phyloP scores from a whole-genome alignment of 495 filamentous ascomycete genomes.

The Chaetomium tenue region DNA sequence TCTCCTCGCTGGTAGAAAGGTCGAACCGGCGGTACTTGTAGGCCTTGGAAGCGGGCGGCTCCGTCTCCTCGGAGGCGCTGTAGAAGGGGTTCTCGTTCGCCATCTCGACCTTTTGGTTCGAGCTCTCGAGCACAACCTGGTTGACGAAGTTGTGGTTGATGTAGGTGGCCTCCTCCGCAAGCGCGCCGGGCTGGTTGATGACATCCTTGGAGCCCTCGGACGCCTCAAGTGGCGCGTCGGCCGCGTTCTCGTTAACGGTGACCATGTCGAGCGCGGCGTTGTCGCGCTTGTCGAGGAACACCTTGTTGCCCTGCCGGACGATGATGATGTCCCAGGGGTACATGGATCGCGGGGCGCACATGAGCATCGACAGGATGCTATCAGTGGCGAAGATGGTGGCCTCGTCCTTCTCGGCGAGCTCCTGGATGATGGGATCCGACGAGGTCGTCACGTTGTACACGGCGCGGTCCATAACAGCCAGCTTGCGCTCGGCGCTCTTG shows the following conservation, averaged over 20 bases:
- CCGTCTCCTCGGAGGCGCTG: conserved; percentile 86
- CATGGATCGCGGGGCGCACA: conserved; percentile 92
- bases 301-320: conserved; percentile 82
- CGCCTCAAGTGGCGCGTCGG: conserved; percentile 86
- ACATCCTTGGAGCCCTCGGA: conserved; percentile 90
- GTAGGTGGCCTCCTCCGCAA: conserved; percentile 95
- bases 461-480: conserved; percentile 84
- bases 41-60: conserved; percentile 87
- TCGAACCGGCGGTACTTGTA: conserved; percentile 99
- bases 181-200: conserved; percentile 85
- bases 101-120: conserved; percentile 74
- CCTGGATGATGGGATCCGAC: conserved; percentile 93
- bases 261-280: conserved; percentile 92
- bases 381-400: conserved; percentile 96
- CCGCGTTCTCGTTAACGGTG: conserved; percentile 98
- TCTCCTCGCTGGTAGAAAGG: conserved; percentile 85
- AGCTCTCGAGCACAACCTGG: conserved; percentile 83
- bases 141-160: conserved; percentile 99
- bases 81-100: conserved; percentile 94
- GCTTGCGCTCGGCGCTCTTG: conserved; percentile 80
- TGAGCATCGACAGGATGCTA: conserved; percentile 96
- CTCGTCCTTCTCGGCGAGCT: conserved; percentile 92
- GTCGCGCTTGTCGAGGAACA: conserved; percentile 98
- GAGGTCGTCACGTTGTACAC: conserved; percentile 98
- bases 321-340: conserved; percentile 99